Evolutionary conservation across 441 rosid genomes (phyloP), one percentile per base, ranked within the genome.

Genomic region (Adansonia madagascariensis): DNA sequence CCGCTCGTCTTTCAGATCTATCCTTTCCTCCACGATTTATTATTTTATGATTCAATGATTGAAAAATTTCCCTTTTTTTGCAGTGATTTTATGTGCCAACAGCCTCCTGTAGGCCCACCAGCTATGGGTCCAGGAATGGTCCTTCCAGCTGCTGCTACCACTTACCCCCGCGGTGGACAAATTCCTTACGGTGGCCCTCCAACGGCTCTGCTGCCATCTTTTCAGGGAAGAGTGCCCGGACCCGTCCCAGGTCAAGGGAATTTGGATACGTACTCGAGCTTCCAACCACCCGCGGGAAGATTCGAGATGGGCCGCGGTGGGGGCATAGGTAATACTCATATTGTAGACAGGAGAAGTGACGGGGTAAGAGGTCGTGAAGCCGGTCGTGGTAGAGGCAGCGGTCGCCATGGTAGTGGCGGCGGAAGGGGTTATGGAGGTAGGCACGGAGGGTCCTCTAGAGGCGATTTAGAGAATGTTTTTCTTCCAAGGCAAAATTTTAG

Each of bases 401-500:
- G 83, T 57, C 78, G 85, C 47, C 77, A 83, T n/a, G 85, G 90
- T 47, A 79, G 80, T 3, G 87, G 85, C 3, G 83, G 86, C 1
- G 88, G 88, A 5, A 82, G 92, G 15, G 86, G 86, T 22, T 81
- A 89, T 79, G 91, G 91, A 75, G 90, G 89, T 49, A 82, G 94
- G 73, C 81, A 75, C 53, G 88, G 89, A 49, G 92, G 87, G 71
- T 75, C 85, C 15, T 71, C 87, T 52, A 88, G 81, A 60, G 87
- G 94, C 59, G 95, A 94, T 12, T 76, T 92, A 14, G 97, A 94
- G 77, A 82, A 77, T 41, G 85, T 94, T 77, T 79, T 91, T 6
- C 93, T 96, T 72, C 94, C 94, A 0, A 89, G 80, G 80, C 96
- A 91, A 82, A 89, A 89, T 85, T 96, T 96, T 77, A 93, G 91